A percentile compares a stretch with the other conserved stretches of the same genome.
Evolutionary conservation across 2,329 filamentous ascomycete genomes (phyloP).

Genomic region (Trichophyton schoenleinii): DNA sequence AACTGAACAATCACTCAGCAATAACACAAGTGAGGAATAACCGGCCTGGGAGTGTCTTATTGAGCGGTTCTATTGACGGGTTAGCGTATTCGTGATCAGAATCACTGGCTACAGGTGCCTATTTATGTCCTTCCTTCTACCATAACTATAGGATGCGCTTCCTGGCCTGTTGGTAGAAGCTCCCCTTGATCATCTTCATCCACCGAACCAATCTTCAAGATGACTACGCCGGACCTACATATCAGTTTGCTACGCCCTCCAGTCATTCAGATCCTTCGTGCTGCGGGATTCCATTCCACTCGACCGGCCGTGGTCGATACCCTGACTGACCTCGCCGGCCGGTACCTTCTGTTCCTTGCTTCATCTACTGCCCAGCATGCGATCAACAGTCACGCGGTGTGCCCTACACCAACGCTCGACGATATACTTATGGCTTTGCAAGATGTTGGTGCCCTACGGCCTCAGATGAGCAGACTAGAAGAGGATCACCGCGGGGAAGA

Average conservation of each 20-base stretch:
- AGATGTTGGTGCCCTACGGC: slow-evolving; percentile 62
- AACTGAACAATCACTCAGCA: neutral
- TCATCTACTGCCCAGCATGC: slow-evolving; percentile 60
- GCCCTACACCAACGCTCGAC: slow-evolving; percentile 51
- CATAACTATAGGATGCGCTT: neutral
- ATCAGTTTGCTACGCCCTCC: slow-evolving; percentile 74
- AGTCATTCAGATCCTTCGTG: slow-evolving; percentile 81
- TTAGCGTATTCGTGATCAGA: neutral
- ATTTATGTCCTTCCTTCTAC: neutral
- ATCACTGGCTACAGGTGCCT: neutral
- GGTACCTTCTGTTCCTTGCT: slow-evolving; percentile 66
- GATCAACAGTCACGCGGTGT: slow-evolving; percentile 51
- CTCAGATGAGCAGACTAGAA: slow-evolving; percentile 54
- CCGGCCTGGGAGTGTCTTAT: neutral
- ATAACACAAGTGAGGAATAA: neutral
- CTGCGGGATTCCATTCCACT: slow-evolving; percentile 76
- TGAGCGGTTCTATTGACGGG: neutral
- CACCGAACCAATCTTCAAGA: neutral
- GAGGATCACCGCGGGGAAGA: slow-evolving; percentile 60
- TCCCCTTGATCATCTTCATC: neutral
- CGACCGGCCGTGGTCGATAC: slow-evolving; percentile 73
- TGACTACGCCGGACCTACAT: slow-evolving; percentile 39
- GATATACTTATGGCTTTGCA: slow-evolving; percentile 79
- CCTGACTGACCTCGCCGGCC: slow-evolving; percentile 71
- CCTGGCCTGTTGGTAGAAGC: neutral